These are phyloP conservation scores for Lonicera japonica DNA, from an alignment of 129 eudicot species.

Conservation along the genomic window DNA sequence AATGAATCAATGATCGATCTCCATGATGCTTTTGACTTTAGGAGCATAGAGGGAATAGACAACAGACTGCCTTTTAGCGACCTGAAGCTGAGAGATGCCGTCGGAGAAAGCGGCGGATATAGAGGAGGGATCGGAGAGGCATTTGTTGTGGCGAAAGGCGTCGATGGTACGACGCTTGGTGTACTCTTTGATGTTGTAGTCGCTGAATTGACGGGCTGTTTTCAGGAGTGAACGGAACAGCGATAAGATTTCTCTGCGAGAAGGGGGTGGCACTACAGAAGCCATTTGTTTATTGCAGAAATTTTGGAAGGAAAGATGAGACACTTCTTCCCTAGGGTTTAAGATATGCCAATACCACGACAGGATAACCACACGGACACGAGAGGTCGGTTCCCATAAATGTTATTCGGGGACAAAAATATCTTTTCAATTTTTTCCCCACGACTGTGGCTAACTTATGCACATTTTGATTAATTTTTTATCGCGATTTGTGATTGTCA, in stretches of 20 bases:
- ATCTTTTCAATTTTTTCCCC: too few species aligned
- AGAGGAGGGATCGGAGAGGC: constrained; percentile 41
- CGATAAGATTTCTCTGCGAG: constrained; percentile 44
- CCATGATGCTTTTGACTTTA: constrained; percentile 61
- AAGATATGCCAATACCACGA: too few species aligned
- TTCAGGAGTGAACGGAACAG: constrained; percentile 65
- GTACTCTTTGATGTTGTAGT: constrained; percentile 77
- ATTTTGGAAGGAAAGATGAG: too few species aligned
- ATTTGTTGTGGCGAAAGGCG: constrained; percentile 48
- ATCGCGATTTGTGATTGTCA: too few species aligned
- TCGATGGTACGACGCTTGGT: constrained; percentile 64
- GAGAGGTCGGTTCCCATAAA: too few species aligned
- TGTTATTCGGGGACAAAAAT: too few species aligned
- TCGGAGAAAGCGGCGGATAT: constrained; percentile 51
- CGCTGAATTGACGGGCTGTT: constrained; percentile 49
- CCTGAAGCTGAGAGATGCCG: constrained; percentile 62
- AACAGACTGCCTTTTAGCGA: constrained; percentile 61
- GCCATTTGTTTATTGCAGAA: neutral
- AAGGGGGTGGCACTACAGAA: constrained; percentile 26
- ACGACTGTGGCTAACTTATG: too few species aligned
- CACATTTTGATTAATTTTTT: too few species aligned
- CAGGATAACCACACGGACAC: too few species aligned
- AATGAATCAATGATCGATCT: constrained; percentile 31
- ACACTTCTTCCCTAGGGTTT: too few species aligned
- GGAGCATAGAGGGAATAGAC: constrained; percentile 71